Conservation (phyloP, 495 filamentous ascomycete genomes). For the Aspergillus saccharolyticus region DNA sequence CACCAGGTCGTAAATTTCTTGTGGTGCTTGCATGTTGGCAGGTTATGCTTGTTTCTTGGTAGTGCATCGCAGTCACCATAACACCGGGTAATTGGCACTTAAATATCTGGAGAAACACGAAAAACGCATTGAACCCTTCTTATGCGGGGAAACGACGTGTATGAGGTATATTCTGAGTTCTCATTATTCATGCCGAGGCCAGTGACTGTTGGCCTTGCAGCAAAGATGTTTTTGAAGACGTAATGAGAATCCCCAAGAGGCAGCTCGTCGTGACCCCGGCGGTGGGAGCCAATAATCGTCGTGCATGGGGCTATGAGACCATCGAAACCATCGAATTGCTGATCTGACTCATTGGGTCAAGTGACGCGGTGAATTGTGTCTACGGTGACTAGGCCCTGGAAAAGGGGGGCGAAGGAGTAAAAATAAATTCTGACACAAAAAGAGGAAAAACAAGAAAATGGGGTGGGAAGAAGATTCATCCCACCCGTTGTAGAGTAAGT, state of each 20-base stretch:
- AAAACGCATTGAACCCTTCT: neutral
- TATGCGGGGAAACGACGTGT: neutral
- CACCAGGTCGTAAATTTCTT: neutral
- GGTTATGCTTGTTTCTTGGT: neutral
- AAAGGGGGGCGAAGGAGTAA: neutral
- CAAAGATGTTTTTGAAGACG: neutral
- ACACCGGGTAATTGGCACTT: neutral
- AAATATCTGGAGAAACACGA: neutral
- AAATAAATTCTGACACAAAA: neutral
- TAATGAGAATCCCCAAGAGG: neutral
- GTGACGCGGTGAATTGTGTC: neutral
- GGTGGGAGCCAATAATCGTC: neutral
- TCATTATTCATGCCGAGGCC: neutral
- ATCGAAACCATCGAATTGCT: neutral
- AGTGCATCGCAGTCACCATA: neutral
- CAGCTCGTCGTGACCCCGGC: neutral
- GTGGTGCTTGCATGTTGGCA: neutral
- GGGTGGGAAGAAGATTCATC: neutral
- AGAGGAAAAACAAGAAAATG: neutral
- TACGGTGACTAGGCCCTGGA: neutral
- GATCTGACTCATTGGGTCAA: neutral
- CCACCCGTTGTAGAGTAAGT: too few relatives aligned
- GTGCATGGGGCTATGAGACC: neutral
- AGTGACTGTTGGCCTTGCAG: neutral
- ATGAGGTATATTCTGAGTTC: neutral